These are phyloP conservation scores for Gossypium stocksii DNA, from an alignment of 345 rosid species.

Conservation along the genomic window DNA sequence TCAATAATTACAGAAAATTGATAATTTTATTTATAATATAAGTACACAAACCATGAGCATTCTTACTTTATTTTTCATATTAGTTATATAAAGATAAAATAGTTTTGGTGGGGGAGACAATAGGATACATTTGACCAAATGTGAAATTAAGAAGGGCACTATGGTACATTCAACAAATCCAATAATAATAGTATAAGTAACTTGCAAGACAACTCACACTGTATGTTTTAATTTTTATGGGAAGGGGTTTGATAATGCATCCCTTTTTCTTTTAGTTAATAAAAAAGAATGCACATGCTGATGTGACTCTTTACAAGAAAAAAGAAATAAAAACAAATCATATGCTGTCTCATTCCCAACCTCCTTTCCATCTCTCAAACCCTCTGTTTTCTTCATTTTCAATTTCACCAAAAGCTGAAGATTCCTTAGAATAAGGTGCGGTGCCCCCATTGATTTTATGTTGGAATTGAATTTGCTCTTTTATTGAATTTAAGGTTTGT, in stretches of 20 bases:
- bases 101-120: background rate
- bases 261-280: constrained; percentile 6
- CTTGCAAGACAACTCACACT: constrained; percentile 8
- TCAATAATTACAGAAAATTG: too few relatives aligned
- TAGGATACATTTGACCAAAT: background rate
- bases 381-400: background rate
- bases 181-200: background rate
- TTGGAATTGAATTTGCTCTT: constrained; percentile 5
- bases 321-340: background rate
- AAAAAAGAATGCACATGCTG: background rate
- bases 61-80: too few relatives aligned
- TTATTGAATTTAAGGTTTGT: background rate
- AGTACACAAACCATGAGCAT: too few relatives aligned
- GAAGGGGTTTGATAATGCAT: background rate
- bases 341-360: background rate
- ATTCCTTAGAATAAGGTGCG: constrained; percentile 22
- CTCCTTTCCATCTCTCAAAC: background rate
- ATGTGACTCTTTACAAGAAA: background rate
- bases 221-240: background rate
- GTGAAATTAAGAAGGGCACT: constrained; percentile 1
- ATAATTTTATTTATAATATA: too few relatives aligned
- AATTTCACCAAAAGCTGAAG: background rate
- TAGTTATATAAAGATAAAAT: too few relatives aligned
- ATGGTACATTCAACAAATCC: background rate
- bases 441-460: constrained; percentile 8